phyloP scores from a whole-genome alignment of 345 rosid species.

The Moricandia moricandioides region DNA sequence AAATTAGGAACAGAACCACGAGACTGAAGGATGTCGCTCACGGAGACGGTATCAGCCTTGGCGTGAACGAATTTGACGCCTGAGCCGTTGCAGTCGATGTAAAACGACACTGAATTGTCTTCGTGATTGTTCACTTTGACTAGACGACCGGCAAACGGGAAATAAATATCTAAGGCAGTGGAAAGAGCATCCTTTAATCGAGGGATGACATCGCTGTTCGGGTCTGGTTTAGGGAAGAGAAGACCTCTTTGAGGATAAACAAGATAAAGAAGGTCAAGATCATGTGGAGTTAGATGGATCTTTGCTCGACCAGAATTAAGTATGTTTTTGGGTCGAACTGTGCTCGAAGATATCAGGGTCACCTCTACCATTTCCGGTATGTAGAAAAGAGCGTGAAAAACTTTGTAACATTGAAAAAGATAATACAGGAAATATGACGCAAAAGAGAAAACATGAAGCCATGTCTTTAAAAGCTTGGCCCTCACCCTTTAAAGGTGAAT shows the following conservation, averaged over 20 bases:
- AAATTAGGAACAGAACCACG: slow-evolving; percentile 31
- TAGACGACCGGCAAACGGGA: slow-evolving; percentile 30
- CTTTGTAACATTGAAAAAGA: neutral
- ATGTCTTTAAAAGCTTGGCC: neutral
- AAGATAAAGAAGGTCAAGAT: slow-evolving; percentile 23
- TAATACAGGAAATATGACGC: neutral
- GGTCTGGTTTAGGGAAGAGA: slow-evolving; percentile 29
- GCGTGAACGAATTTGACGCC: slow-evolving; percentile 41
- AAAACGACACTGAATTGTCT: slow-evolving; percentile 16
- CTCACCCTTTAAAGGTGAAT: neutral
- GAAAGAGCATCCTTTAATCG: slow-evolving; percentile 19
- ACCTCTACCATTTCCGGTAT: slow-evolving; percentile 13
- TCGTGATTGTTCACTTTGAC: slow-evolving; percentile 15
- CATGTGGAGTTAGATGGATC: slow-evolving; percentile 33
- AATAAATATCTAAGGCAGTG: neutral
- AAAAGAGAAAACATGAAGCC: neutral
- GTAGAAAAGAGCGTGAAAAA: neutral
- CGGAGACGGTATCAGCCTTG: slow-evolving; percentile 31
- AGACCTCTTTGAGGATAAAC: slow-evolving; percentile 35
- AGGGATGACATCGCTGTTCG: neutral
- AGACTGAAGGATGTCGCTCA: slow-evolving; percentile 27
- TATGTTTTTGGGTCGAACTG: slow-evolving; percentile 11
- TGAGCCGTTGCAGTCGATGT: slow-evolving; percentile 19
- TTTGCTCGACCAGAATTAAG: neutral
- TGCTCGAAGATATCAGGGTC: slow-evolving; percentile 8